Percentiles rank a stretch among this genome's conserved stretches.
Conservation (phyloP, 371 early-diverging fungal genomes). For the Mortierella sp. region DNA sequence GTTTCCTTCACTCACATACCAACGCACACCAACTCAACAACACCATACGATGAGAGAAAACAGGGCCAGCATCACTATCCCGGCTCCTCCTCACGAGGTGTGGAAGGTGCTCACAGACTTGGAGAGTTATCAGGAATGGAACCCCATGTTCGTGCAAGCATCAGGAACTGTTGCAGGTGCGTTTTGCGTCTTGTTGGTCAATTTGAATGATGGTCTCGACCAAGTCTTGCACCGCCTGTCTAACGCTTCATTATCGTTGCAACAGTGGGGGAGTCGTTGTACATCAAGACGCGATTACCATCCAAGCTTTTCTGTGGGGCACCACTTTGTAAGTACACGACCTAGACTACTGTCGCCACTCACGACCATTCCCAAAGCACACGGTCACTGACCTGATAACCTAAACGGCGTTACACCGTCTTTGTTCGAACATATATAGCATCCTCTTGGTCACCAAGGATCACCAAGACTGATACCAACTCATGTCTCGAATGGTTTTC, state of each 20-base stretch:
- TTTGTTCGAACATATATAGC: constrained; percentile 14
- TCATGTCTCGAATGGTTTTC: constrained; percentile 33
- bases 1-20: background rate
- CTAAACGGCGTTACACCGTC: background rate
- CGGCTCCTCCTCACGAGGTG: constrained; percentile 29
- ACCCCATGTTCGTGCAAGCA: constrained; percentile 35
- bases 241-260: background rate
- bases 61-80: constrained; percentile 40
- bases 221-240: too few relatives aligned
- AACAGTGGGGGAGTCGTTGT: constrained; percentile 26
- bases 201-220: too few relatives aligned
- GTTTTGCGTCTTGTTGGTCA: too few relatives aligned
- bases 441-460: constrained; percentile 20
- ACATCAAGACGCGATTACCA: constrained; percentile 32
- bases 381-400: too few relatives aligned
- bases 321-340: constrained; percentile 29
- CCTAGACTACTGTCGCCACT: background rate
- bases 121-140: constrained; percentile 40
- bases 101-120: constrained; percentile 45
- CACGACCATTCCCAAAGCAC: too few relatives aligned
- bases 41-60: constrained; percentile 31
- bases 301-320: constrained; percentile 35
- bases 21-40: background rate
- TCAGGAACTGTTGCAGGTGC: constrained; percentile 26
- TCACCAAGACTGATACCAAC: constrained; percentile 32